Evolutionary conservation across 495 filamentous ascomycete species (phyloP).

Genomic region (Aspergillus kassunensis): DNA sequence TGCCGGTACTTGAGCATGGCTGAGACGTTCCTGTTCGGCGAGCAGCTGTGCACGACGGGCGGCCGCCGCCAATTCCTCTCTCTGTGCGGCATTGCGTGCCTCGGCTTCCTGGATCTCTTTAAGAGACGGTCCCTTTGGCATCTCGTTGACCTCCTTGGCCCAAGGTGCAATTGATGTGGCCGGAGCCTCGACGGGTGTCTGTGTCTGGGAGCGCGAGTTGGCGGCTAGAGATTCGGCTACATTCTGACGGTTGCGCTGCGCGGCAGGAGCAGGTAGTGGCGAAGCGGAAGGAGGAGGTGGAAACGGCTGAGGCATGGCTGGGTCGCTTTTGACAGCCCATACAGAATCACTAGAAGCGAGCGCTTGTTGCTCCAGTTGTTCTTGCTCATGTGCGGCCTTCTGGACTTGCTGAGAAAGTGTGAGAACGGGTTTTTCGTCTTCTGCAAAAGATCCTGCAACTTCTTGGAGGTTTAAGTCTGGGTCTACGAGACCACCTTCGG

Average conservation of each 20-base stretch:
- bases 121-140: constrained; percentile 83
- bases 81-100: constrained; percentile 87
- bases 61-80: constrained; percentile 77
- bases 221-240: constrained; percentile 75
- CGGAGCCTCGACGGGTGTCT: constrained; percentile 62
- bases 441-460: constrained; percentile 17
- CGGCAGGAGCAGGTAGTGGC: constrained; percentile 79
- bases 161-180: constrained; percentile 80
- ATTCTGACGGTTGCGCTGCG: constrained; percentile 77
- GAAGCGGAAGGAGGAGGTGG: constrained; percentile 69
- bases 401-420: constrained; percentile 75
- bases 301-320: constrained; percentile 72
- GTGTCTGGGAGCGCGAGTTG: constrained; percentile 67
- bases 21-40: constrained; percentile 73
- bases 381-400: constrained; percentile 41
- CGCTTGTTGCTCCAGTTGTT: constrained; percentile 55
- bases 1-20: constrained; percentile 53
- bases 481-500: constrained; percentile 20
- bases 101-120: constrained; percentile 97
- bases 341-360: constrained; percentile 48
- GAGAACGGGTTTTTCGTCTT: constrained; percentile 39
- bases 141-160: constrained; percentile 78
- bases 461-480: constrained; percentile 9
- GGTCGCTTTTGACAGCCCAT: constrained; percentile 54
- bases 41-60: constrained; percentile 66